Conservation (phyloP, 2,329 filamentous ascomycete genomes). For the Penicillium sp. region DNA sequence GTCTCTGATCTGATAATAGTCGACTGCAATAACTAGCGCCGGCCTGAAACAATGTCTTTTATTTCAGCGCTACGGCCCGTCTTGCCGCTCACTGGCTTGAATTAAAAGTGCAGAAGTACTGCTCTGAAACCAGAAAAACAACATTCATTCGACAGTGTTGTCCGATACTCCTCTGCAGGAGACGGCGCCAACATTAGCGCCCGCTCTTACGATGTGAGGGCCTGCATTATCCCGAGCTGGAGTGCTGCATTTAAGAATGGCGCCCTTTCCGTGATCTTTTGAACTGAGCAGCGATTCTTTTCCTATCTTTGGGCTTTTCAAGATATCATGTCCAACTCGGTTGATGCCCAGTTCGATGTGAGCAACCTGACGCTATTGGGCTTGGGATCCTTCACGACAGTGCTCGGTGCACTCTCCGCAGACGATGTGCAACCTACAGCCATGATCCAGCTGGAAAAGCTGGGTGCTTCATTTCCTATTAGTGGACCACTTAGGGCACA, state of each 20-base stretch:
- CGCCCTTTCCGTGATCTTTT: not conserved
- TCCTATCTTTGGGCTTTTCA: not conserved
- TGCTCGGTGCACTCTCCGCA: not conserved
- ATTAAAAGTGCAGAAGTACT: not conserved
- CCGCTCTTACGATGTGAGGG: not conserved
- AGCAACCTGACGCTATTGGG: not conserved
- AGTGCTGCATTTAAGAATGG: not conserved
- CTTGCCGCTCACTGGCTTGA: not conserved
- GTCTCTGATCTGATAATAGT: not conserved
- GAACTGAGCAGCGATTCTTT: not conserved
- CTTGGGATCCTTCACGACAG: not conserved
- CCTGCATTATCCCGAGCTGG: not conserved
- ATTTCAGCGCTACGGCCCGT: not conserved
- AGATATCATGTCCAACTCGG: not conserved
- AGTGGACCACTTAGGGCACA: not conserved
- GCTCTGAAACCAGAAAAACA: not conserved
- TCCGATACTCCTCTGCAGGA: not conserved
- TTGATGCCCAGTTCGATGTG: not conserved
- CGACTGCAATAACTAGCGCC: not conserved
- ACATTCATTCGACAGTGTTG: not conserved
- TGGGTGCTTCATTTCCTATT: not conserved
- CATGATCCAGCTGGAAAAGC: not conserved
- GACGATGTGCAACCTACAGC: not conserved
- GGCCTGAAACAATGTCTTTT: not conserved
- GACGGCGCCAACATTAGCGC: not conserved